A percentile compares a stretch with the other conserved stretches of the same genome.
These are phyloP conservation scores for Blakeslea trispora DNA, from an alignment of 371 early-diverging fungal genomes.

Conservation along the genomic window DNA sequence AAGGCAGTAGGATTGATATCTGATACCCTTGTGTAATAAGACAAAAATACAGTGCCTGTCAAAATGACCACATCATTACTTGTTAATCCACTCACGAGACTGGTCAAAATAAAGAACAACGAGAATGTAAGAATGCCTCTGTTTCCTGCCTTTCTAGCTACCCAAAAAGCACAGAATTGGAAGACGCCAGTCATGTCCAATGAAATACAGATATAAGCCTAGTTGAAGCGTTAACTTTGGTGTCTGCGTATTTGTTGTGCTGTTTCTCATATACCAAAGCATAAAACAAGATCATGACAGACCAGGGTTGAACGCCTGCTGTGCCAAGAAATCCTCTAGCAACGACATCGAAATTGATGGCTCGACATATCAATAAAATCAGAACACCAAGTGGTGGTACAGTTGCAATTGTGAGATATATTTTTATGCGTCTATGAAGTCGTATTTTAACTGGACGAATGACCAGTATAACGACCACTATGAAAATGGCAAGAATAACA, in stretches of 20 bases:
- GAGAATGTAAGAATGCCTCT: constrained; percentile 64
- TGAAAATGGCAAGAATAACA: constrained; percentile 56
- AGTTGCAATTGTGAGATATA: constrained; percentile 64
- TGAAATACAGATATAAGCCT: constrained; percentile 84
- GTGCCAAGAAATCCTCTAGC: constrained; percentile 65
- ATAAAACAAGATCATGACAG: constrained; percentile 75
- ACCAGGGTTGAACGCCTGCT: constrained; percentile 72
- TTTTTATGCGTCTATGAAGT: constrained; percentile 25
- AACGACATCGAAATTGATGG: constrained; percentile 56
- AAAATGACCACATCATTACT: constrained; percentile 84
- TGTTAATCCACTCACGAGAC: constrained; percentile 71
- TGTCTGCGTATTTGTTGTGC: background rate
- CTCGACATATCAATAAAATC: constrained; percentile 57
- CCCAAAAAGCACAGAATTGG: constrained; percentile 68
- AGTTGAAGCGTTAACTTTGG: background rate
- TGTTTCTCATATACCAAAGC: constrained; percentile 59
- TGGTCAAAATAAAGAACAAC: constrained; percentile 68
- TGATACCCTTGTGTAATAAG: constrained; percentile 67
- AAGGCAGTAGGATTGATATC: constrained; percentile 67
- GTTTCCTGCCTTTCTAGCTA: constrained; percentile 61
- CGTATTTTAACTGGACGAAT: constrained; percentile 54
- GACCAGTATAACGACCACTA: constrained; percentile 51
- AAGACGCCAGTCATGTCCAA: constrained; percentile 80
- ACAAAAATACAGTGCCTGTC: constrained; percentile 78
- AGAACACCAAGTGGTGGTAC: constrained; percentile 69